Percentiles rank a stretch among this genome's conserved stretches.
Evolutionary conservation across 257 asterid species (phyloP).

Genomic region (Solanum chiquidenum): DNA sequence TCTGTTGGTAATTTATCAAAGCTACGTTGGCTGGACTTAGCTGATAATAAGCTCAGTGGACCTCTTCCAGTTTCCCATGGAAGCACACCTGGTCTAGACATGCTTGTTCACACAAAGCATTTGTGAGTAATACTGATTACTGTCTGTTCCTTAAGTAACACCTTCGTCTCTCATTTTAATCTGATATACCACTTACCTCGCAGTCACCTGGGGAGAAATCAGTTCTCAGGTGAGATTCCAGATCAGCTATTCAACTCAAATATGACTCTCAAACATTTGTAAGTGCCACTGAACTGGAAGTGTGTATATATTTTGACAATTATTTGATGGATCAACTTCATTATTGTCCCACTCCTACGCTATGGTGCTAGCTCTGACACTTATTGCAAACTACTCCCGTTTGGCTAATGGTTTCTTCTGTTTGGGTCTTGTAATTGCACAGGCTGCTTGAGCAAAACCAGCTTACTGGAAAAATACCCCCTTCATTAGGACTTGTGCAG

Average conservation of each 20-base stretch:
- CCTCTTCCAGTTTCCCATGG: constrained; percentile 64
- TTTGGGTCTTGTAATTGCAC: neutral
- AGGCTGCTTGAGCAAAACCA: constrained; percentile 14
- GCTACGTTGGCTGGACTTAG: constrained; percentile 75
- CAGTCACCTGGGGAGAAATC: constrained; percentile 84
- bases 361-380: neutral
- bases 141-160: neutral
- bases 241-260: constrained; percentile 49
- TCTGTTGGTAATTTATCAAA: constrained; percentile 50
- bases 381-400: neutral
- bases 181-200: constrained; percentile 1
- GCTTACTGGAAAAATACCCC: constrained; percentile 15
- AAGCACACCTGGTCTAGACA: constrained; percentile 72
- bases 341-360: neutral
- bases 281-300: constrained; percentile 20
- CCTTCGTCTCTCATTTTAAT: neutral
- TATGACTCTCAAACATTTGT: constrained; percentile 68
- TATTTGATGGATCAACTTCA: neutral
- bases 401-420: neutral
- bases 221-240: constrained; percentile 68
- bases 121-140: constrained; percentile 36
- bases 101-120: constrained; percentile 60
- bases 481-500: constrained; percentile 8
- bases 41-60: constrained; percentile 71
- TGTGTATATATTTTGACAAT: neutral